phyloP scores from a whole-genome alignment of 208 protist genomes.

The Trypanosoma grayi region DNA sequence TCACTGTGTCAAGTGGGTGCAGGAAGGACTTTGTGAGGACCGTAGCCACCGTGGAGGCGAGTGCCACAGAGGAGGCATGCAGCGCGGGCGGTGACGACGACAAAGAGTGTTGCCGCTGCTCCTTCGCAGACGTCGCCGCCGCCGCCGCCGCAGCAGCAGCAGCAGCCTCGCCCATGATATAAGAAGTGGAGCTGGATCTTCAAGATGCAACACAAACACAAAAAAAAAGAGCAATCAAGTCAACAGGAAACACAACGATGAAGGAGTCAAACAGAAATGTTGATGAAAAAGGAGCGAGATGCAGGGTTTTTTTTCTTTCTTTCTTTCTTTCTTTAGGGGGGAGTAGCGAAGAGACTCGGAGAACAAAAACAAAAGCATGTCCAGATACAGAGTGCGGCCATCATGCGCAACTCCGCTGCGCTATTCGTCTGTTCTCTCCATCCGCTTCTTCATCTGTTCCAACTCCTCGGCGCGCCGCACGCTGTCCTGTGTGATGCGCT shows the following conservation, averaged over 20 bases:
- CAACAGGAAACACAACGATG: constrained; percentile 2
- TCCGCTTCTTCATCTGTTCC: constrained; percentile 28
- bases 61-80: constrained; percentile 12
- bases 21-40: constrained; percentile 67
- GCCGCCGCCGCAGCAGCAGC: too few species aligned
- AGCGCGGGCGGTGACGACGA: background rate
- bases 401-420: background rate
- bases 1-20: constrained; percentile 82
- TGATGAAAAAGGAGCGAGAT: constrained; percentile 2
- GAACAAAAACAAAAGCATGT: too few species aligned
- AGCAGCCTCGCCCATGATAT: background rate
- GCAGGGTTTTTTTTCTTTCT: too few species aligned
- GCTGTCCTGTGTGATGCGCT: constrained; percentile 74
- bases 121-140: too few species aligned
- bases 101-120: too few species aligned
- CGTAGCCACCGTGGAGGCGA: constrained; percentile 49
- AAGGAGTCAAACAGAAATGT: too few species aligned
- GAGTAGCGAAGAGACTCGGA: too few species aligned
- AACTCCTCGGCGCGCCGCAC: constrained; percentile 38
- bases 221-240: constrained; percentile 24
- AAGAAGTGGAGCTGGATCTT: too few species aligned
- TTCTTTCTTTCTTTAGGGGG: too few species aligned
- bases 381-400: too few species aligned
- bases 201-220: too few species aligned
- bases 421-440: constrained; percentile 26